A percentile compares a stretch with the other conserved stretches of the same genome.
Evolutionary conservation across 192 early-diverging fungal species (phyloP).

Genomic region (Martensiomyces pterosporus): DNA sequence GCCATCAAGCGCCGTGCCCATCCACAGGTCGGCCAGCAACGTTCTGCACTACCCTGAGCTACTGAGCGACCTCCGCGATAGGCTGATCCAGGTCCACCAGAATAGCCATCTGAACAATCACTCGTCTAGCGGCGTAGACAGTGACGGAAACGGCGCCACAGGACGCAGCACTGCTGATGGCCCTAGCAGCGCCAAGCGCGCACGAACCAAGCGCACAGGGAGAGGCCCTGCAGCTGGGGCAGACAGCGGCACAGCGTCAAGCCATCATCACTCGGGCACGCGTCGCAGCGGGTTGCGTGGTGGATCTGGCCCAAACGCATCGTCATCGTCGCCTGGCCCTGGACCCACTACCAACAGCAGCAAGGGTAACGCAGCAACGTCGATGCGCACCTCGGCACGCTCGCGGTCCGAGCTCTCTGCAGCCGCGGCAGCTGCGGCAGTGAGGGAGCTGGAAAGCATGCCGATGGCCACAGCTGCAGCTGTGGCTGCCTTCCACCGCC

Average conservation of each 20-base stretch:
- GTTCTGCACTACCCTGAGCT: slow-evolving; percentile 51
- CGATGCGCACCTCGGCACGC: slow-evolving; percentile 8
- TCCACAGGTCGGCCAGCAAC: slow-evolving; percentile 50
- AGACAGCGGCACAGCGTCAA: slow-evolving; percentile 9
- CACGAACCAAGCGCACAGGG: slow-evolving; percentile 30
- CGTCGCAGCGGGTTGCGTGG: no score
- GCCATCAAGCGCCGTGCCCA: slow-evolving; percentile 23
- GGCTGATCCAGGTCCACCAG: slow-evolving; percentile 47
- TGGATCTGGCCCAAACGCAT: no score
- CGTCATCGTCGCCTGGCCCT: slow-evolving; percentile 17
- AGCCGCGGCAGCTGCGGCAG: slow-evolving; percentile 6
- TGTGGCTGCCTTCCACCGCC: slow-evolving; percentile 24
- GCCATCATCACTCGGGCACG: not conserved
- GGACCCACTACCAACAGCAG: no score
- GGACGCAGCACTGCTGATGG: not conserved
- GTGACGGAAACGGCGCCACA: slow-evolving; percentile 22
- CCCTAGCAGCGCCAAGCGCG: slow-evolving; percentile 7
- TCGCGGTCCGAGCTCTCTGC: slow-evolving; percentile 6
- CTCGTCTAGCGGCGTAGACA: slow-evolving; percentile 39
- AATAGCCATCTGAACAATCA: slow-evolving; percentile 10
- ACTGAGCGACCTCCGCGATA: slow-evolving; percentile 48
- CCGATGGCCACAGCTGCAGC: not conserved
- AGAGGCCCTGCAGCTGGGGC: no score
- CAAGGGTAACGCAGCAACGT: not conserved
- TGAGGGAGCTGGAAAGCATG: not conserved